Evolutionary conservation across 208 protist genomes (phyloP).

Genomic region (Balamuthia mandrillaris): DNA sequence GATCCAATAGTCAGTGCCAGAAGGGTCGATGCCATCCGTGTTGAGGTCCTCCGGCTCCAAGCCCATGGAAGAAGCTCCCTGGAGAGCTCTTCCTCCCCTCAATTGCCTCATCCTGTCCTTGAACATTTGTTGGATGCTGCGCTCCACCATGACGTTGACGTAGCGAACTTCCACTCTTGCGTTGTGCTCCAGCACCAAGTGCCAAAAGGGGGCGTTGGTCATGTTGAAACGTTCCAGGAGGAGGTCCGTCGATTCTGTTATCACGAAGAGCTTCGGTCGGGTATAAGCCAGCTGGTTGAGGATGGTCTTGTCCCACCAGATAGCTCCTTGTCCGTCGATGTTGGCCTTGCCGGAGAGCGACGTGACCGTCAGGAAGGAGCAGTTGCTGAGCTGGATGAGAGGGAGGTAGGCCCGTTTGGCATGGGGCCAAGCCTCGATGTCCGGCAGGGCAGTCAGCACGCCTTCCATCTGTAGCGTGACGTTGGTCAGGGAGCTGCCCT

Average conservation of each 20-base stretch:
- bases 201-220: constrained; percentile 59
- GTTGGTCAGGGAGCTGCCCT: constrained; percentile 25
- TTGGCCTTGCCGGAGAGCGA: constrained; percentile 11
- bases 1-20: constrained; percentile 61
- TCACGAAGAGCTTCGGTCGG: constrained; percentile 51
- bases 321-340: constrained; percentile 58
- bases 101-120: constrained; percentile 51
- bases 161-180: constrained; percentile 57
- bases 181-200: constrained; percentile 46
- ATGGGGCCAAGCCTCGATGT: constrained; percentile 54
- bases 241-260: constrained; percentile 34
- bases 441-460: constrained; percentile 48
- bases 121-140: constrained; percentile 54
- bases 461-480: constrained; percentile 60
- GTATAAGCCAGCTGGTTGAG: constrained; percentile 51
- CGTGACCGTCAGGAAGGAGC: constrained; percentile 61
- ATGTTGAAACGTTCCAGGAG: constrained; percentile 61
- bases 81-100: background rate
- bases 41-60: constrained; percentile 64
- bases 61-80: background rate
- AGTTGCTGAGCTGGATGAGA: constrained; percentile 58
- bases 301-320: constrained; percentile 64
- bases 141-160: constrained; percentile 47
- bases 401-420: constrained; percentile 46
- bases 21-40: constrained; percentile 71